Evolutionary conservation across 805 yeast species (phyloP).

Genomic region (Candida peoriensis): DNA sequence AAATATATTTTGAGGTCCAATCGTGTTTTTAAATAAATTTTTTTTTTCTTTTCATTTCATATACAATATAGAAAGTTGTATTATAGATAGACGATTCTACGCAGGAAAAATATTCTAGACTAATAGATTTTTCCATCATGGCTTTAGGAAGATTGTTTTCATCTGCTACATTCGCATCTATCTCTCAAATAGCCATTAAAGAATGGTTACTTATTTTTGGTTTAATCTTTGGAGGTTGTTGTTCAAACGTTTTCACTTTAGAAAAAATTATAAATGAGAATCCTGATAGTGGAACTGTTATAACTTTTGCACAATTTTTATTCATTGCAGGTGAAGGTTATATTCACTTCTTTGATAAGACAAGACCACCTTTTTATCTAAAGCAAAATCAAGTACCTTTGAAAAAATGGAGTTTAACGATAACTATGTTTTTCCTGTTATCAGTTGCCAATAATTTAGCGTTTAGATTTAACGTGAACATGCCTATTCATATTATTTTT

Average conservation of each 20-base stretch:
- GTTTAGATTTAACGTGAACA: conserved; percentile 50
- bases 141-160: too few species aligned
- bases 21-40: too few species aligned
- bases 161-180: neutral
- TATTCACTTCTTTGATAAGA: conserved; percentile 29
- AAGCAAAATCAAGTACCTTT: conserved; percentile 36
- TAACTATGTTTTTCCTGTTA: conserved; percentile 44
- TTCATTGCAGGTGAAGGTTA: conserved; percentile 44
- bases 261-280: conserved; percentile 43
- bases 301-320: conserved; percentile 56
- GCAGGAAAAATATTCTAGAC: too few species aligned
- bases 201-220: conserved; percentile 20
- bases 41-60: too few species aligned
- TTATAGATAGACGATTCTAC: too few species aligned
- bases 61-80: too few species aligned
- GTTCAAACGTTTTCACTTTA: conserved; percentile 60
- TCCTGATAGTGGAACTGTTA: conserved; percentile 39
- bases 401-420: conserved; percentile 39
- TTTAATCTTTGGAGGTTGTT: conserved; percentile 67
- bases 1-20: too few species aligned
- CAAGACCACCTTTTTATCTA: conserved; percentile 27
- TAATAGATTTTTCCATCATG: too few species aligned
- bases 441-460: conserved; percentile 55
- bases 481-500: conserved; percentile 64
- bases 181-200: conserved; percentile 15